Conservation (phyloP, 139 green algal genomes). For the Nannochloris sp. region DNA sequence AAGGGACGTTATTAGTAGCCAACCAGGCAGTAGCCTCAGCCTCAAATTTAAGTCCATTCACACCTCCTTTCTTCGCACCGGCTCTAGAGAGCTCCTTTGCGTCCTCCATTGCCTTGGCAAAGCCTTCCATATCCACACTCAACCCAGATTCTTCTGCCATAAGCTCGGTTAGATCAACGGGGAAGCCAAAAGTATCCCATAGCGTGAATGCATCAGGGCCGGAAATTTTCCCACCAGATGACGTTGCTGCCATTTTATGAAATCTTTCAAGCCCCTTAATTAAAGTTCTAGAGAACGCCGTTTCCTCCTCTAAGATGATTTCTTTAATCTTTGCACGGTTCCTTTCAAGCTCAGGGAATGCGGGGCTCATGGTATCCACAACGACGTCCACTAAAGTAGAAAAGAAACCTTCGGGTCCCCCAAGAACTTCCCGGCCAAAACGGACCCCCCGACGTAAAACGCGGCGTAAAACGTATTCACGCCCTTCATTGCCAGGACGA, state of each 20-base stretch:
- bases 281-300: conserved; percentile 81
- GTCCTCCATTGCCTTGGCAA: conserved; percentile 62
- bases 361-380: conserved; percentile 61
- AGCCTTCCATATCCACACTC: conserved; percentile 69
- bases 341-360: conserved; percentile 81
- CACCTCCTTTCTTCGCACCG: conserved; percentile 37
- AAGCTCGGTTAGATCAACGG: conserved; percentile 87
- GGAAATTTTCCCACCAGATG: conserved; percentile 13
- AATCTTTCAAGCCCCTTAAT: conserved; percentile 89
- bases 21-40: conserved; percentile 76
- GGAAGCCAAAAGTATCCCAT: conserved; percentile 97
- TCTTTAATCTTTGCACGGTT: conserved; percentile 54
- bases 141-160: conserved; percentile 89
- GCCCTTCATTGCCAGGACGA: conserved; percentile 40
- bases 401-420: conserved; percentile 70
- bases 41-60: conserved; percentile 69
- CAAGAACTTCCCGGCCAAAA: conserved; percentile 76
- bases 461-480: conserved; percentile 86
- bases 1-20: conserved; percentile 31
- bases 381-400: conserved; percentile 73
- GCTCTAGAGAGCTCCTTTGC: conserved; percentile 61
- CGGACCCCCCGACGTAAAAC: conserved; percentile 86
- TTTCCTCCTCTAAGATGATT: conserved; percentile 83
- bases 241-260: conserved; percentile 63
- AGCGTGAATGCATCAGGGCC: conserved; percentile 82